Percentiles rank a stretch among this genome's conserved stretches.
Evolutionary conservation across 208 protist species (phyloP).

Genomic region (Wallacemonas sp.): DNA sequence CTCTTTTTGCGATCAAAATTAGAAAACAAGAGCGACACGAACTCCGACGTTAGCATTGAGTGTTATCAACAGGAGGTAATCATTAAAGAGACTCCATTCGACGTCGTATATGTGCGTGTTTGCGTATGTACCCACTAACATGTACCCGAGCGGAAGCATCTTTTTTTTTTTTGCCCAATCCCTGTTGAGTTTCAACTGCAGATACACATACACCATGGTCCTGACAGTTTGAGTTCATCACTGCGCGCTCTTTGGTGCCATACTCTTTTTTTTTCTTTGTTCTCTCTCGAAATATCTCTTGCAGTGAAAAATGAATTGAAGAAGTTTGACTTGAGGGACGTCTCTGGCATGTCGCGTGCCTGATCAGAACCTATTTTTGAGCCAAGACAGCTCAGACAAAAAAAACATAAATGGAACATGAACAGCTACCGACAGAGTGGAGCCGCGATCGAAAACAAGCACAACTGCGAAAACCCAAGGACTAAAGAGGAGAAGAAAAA

Average conservation of each 20-base stretch:
- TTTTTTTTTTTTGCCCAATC: not conserved
- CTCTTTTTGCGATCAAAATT: not conserved
- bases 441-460: too few species aligned
- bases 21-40: not conserved
- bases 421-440: too few species aligned
- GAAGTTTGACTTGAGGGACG: not conserved
- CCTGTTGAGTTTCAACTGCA: not conserved
- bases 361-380: not conserved
- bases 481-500: too few species aligned
- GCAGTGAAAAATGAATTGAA: not conserved
- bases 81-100: too few species aligned
- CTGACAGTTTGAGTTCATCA: not conserved
- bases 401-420: not conserved
- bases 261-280: conserved; percentile 16
- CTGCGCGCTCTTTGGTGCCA: not conserved
- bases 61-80: too few species aligned
- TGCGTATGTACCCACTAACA: not conserved
- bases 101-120: conserved; percentile 8
- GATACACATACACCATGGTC: not conserved
- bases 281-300: conserved; percentile 1
- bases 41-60: too few species aligned
- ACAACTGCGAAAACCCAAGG: too few species aligned
- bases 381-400: not conserved
- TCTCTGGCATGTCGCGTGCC: not conserved
- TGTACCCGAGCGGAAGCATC: too few species aligned